A percentile compares a stretch with the other conserved stretches of the same genome.
Conservation (phyloP, 208 protist species). For the Trypanosoma boissoni region DNA sequence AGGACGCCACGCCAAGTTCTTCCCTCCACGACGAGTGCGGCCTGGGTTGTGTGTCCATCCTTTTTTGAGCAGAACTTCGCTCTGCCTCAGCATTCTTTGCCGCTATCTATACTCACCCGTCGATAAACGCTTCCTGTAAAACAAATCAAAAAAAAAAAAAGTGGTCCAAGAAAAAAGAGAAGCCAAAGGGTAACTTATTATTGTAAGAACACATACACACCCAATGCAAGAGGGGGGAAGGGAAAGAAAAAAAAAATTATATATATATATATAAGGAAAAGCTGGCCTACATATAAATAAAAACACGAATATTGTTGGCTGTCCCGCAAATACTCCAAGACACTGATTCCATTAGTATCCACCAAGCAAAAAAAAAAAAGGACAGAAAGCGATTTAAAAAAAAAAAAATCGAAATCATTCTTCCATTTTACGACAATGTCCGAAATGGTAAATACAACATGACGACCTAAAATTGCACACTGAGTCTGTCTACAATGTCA, state of each 20-base stretch:
- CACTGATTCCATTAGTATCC: too few species aligned
- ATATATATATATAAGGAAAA: too few species aligned
- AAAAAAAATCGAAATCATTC: not conserved
- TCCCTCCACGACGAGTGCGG: constrained; percentile 72
- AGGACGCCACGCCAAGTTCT: constrained; percentile 87
- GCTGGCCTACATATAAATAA: too few species aligned
- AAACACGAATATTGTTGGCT: not conserved
- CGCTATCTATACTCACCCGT: not conserved
- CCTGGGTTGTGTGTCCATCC: constrained; percentile 88
- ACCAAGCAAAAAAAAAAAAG: constrained; percentile 5
- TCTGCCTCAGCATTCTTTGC: constrained; percentile 59
- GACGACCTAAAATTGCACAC: constrained; percentile 64
- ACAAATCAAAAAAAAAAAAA: constrained; percentile 2
- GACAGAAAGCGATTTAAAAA: constrained; percentile 4
- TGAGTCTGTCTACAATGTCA: constrained; percentile 84
- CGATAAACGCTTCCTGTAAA: not conserved
- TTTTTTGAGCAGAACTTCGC: constrained; percentile 68
- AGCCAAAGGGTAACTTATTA: too few species aligned
- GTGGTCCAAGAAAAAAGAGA: not conserved
- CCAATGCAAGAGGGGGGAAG: too few species aligned
- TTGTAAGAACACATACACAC: too few species aligned
- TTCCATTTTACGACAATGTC: too few species aligned
- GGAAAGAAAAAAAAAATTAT: too few species aligned
- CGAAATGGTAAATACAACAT: not conserved
- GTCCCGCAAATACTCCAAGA: too few species aligned